phyloP scores from a whole-genome alignment of 2,329 filamentous ascomycete species.

The Shiraia sp. region DNA sequence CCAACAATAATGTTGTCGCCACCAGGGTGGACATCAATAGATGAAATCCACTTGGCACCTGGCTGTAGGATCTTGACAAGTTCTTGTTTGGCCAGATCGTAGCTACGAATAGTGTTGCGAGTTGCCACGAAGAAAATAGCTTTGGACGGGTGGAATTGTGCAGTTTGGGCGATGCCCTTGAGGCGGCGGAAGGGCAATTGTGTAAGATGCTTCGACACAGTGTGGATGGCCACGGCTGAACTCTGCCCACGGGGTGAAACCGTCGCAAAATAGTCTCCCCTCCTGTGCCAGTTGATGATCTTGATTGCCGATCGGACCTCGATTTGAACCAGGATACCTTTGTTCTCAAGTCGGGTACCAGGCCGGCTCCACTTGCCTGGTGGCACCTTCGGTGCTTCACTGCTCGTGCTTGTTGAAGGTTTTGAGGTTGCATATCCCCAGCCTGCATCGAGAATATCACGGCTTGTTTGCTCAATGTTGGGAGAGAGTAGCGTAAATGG shows the following conservation, averaged over 20 bases:
- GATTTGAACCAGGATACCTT: constrained; percentile 78
- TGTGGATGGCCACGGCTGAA: constrained; percentile 89
- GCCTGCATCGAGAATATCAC: constrained; percentile 80
- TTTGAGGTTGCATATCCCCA: constrained; percentile 86
- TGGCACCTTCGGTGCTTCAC: constrained; percentile 68
- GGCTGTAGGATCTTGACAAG: constrained; percentile 92
- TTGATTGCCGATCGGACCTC: constrained; percentile 82
- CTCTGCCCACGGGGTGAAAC: constrained; percentile 80
- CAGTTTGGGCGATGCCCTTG: constrained; percentile 79
- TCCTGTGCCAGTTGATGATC: constrained; percentile 88
- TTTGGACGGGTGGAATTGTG: constrained; percentile 91
- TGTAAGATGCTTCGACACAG: constrained; percentile 89
- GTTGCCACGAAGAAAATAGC: constrained; percentile 96
- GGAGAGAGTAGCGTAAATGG: constrained; percentile 69
- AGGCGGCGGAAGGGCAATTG: constrained; percentile 88
- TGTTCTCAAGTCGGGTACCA: constrained; percentile 70
- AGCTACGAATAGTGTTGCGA: constrained; percentile 87
- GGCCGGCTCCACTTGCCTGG: constrained; percentile 85
- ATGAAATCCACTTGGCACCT: constrained; percentile 91
- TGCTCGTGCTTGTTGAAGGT: constrained; percentile 55
- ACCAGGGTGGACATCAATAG: constrained; percentile 88
- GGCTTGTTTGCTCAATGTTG: constrained; percentile 72
- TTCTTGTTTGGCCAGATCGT: constrained; percentile 89
- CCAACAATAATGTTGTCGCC: constrained; percentile 94
- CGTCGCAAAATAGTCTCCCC: constrained; percentile 91